phyloP scores from a whole-genome alignment of 2,329 filamentous ascomycete species.

The Cordyceps sp. region DNA sequence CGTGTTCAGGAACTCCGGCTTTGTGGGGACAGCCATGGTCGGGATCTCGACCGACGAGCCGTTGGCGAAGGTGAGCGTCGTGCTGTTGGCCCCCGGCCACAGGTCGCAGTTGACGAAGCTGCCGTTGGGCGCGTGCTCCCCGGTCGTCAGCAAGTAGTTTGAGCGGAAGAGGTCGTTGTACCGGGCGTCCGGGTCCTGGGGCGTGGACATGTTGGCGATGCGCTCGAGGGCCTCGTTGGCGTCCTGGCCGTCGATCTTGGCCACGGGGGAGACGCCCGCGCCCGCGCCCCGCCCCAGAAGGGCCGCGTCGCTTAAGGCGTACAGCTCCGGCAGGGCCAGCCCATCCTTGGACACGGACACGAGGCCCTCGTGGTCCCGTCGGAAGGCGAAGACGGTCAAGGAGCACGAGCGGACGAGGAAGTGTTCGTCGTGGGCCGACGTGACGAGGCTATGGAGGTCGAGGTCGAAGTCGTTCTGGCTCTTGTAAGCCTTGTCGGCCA shows the following conservation, averaged over 20 bases:
- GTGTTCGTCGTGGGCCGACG: conserved; percentile 3
- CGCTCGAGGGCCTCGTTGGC: conserved; percentile 3
- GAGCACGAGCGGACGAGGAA: conserved; percentile 1
- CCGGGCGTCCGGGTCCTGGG: conserved; percentile 8
- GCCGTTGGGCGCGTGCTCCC: neutral
- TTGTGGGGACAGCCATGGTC: neutral
- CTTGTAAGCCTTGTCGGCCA: neutral
- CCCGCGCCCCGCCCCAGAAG: neutral
- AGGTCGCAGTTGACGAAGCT: neutral
- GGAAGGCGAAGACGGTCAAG: neutral
- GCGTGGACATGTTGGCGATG: neutral
- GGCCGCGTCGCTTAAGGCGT: neutral
- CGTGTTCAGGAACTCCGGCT: neutral
- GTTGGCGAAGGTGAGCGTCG: conserved; percentile 1
- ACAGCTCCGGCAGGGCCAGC: conserved; percentile 10
- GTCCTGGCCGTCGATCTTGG: conserved; percentile 6
- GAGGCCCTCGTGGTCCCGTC: neutral
- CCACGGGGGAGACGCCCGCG: conserved; percentile 3
- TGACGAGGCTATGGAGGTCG: conserved; percentile 2
- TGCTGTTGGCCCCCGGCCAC: neutral
- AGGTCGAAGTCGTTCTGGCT: conserved; percentile 1
- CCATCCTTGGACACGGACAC: conserved; percentile 10
- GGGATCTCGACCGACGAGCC: neutral
- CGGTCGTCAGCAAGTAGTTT: neutral
- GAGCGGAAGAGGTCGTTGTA: conserved; percentile 6